Evolutionary conservation across 164 flowering plant species (phyloP), one percentile per base, ranked within the genome.

Genomic region (Chimonanthus salicifolius): DNA sequence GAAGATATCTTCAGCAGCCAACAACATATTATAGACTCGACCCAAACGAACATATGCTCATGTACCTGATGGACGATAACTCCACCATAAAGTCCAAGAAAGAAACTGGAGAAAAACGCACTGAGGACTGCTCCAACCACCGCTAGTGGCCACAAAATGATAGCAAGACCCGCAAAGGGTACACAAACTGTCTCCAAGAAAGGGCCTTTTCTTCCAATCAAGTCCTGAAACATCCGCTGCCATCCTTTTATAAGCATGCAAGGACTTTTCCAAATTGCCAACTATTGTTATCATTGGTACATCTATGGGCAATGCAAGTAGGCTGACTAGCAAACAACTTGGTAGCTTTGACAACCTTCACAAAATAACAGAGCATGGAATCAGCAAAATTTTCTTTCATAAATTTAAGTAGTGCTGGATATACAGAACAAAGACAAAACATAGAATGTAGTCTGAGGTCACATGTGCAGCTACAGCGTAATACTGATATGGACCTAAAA

Each of bases 201-300:
- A 51, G 97, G 99, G n/a, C 98, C 99, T 84, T 93, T 94, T 76
- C 98, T 84, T 44, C 98, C 97, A 70, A 95, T 77, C 77, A 95
- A 78, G 80, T 95, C 99, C 76, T 93, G 91, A 3, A 90, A 70
- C 7, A 95, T 85, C 80, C 99, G 81, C 80, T 90, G 86, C 98
- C 99, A 95, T 73, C 99, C 99, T 80, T 72, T 88, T 64, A 90
- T 79, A 71, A 95, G 78, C 97, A 95, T 90, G 80, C 77, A 93
- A n/a, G 99, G 99, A 79, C 97, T 89, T 78, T 92, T 95, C 83
- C 85, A 88, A 43, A 95, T 76, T 51, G 95, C 91, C 65, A 95
- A 79, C n/a, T 13, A 77, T 78, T 1, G 92, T 86, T 43, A 93
- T 85, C 49, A 85, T 70, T 71, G 84, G 79, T 43, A 88, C 84